phyloP scores from a whole-genome alignment of 2,329 filamentous ascomycete species.

The Fusarium buxicola region DNA sequence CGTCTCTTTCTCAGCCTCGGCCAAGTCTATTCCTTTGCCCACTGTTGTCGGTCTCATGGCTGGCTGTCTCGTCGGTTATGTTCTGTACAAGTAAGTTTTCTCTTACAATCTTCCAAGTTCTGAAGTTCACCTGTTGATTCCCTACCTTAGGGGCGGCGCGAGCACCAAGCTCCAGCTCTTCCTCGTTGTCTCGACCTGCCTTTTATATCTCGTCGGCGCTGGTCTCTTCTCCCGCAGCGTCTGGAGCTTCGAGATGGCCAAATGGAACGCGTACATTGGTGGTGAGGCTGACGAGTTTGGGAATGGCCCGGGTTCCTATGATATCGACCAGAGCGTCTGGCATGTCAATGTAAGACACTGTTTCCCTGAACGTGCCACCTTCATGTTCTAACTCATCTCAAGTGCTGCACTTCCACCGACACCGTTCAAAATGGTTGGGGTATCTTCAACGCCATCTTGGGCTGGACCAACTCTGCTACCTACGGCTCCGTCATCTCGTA shows the following conservation, averaged over 20 bases:
- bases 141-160: constrained; percentile 53
- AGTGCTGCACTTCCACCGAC: constrained; percentile 81
- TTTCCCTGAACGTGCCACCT: background rate
- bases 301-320: constrained; percentile 78
- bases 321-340: constrained; percentile 83
- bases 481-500: constrained; percentile 89
- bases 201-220: constrained; percentile 86
- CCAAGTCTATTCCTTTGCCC: constrained; percentile 80
- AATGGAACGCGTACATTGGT: constrained; percentile 74
- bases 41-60: constrained; percentile 78
- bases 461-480: constrained; percentile 90
- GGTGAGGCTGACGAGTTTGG: constrained; percentile 64
- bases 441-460: constrained; percentile 86
- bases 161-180: constrained; percentile 72
- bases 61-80: constrained; percentile 74
- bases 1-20: constrained; percentile 81
- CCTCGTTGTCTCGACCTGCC: constrained; percentile 83
- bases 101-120: background rate
- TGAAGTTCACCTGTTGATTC: constrained; percentile 2
- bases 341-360: constrained; percentile 77
- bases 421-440: constrained; percentile 85
- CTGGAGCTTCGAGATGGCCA: constrained; percentile 78
- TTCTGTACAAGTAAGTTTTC: constrained; percentile 78
- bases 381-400: background rate
- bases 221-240: constrained; percentile 83